Evolutionary conservation across 192 early-diverging fungal genomes (phyloP), one percentile per base, ranked within the genome.

Genomic region (Mortierella alpina): DNA sequence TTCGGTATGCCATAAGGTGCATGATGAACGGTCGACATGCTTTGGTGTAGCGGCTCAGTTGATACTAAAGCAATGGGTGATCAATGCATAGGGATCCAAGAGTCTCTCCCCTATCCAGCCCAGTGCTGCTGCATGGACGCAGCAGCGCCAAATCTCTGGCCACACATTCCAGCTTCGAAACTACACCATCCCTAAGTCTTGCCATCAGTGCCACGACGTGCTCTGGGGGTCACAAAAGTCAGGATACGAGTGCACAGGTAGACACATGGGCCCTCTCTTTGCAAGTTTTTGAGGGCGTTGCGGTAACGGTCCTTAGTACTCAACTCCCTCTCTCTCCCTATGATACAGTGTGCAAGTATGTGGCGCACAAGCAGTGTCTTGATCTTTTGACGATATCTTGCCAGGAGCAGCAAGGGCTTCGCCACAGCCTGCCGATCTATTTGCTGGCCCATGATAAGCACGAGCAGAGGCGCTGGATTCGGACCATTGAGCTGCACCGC

Each of bases 151-250:
- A 17, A 80, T 72, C 10, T 72, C 72, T 72, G 77, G 77, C 18
- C 77, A 80, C 22, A 57, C 18, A 1, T 80, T 80, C 66, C 65
- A 80, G 23, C 63, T 80, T 17, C 67, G 68, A 23, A 63, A 80
- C 52, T 80, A 80, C 15, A 66, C 77, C 0, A 68, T 66, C 5
- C 77, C 77, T 18, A 80, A 80, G 17, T 80, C 77, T 8, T 80
- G 77, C 22, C 77, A 80, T 42, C 77, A 80, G 31, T 80, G 77
- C 40, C 77, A 80, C 22, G 77, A 80, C 64, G 77, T 80, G n/a
- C 55, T 80, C 15, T 80, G 77, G 77, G 77, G 77, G 13, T 80
- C 77, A 4, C 77, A 80, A 68, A 80, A 80, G 51, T 72, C 77
- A 3, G 77, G 77, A 0, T 80, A 80, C 70, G 77, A 80, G 39